These are phyloP conservation scores for Sorghum bicolor DNA, from an alignment of 176 grass and related monocot genomes.

Conservation along the genomic window Sorghum_bicolor_NCBIv3 NC_012871.2:74779001-74779500, in stretches of 20 bases:
- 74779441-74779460: neutral
- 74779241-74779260: conserved; percentile 37
- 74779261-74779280: conserved; percentile 40
- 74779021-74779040: neutral
- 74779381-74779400: neutral
- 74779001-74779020: neutral
- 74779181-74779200: neutral
- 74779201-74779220: neutral
- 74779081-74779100: neutral
- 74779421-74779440: neutral
- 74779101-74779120: neutral
- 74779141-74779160: conserved; percentile 1
- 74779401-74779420: neutral
- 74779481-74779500: neutral
- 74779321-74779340: conserved; percentile 61
- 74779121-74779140: neutral
- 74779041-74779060: neutral
- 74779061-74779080: conserved; percentile 65
- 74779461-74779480: neutral
- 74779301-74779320: conserved; percentile 60
- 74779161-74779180: neutral
- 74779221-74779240: conserved; percentile 75
- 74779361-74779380: conserved; percentile 58
- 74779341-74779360: conserved; percentile 52
- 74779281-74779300: conserved; percentile 59